phyloP scores from a whole-genome alignment of 73 alveolate genomes.

The Stentor roeselii region DNA sequence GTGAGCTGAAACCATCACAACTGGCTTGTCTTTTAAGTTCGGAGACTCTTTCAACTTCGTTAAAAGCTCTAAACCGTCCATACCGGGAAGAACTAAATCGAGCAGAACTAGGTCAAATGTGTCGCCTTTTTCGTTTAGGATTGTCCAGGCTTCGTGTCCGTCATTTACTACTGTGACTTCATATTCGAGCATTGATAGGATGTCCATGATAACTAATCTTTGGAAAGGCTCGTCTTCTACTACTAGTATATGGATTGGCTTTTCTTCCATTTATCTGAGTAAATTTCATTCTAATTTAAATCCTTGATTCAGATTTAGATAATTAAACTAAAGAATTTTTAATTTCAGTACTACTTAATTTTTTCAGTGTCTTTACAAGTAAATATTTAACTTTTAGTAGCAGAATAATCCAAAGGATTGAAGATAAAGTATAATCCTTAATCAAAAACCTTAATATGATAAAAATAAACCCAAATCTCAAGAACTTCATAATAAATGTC shows the following conservation, averaged over 20 bases:
- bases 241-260: constrained; percentile 45
- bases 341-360: too few relatives aligned
- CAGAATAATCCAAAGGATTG: too few relatives aligned
- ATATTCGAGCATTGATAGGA: constrained; percentile 69
- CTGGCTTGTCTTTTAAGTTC: constrained; percentile 64
- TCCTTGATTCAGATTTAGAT: too few relatives aligned
- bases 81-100: constrained; percentile 77
- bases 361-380: too few relatives aligned
- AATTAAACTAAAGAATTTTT: too few relatives aligned
- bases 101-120: constrained; percentile 71
- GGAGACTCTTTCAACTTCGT: constrained; percentile 61
- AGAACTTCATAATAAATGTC: too few relatives aligned
- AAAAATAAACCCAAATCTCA: too few relatives aligned
- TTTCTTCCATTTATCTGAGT: constrained; percentile 26
- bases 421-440: too few relatives aligned
- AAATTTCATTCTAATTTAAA: too few relatives aligned
- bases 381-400: too few relatives aligned
- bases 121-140: constrained; percentile 47
- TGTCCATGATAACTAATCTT: constrained; percentile 74
- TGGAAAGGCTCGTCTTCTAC: constrained; percentile 88
- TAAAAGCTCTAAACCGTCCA: constrained; percentile 85
- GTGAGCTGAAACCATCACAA: constrained; percentile 79
- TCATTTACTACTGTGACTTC: constrained; percentile 61
- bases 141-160: constrained; percentile 71
- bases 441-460: too few relatives aligned